Conservation (phyloP, 1,284 basidiomycete species). For the Hymenochaete sp. region DNA sequence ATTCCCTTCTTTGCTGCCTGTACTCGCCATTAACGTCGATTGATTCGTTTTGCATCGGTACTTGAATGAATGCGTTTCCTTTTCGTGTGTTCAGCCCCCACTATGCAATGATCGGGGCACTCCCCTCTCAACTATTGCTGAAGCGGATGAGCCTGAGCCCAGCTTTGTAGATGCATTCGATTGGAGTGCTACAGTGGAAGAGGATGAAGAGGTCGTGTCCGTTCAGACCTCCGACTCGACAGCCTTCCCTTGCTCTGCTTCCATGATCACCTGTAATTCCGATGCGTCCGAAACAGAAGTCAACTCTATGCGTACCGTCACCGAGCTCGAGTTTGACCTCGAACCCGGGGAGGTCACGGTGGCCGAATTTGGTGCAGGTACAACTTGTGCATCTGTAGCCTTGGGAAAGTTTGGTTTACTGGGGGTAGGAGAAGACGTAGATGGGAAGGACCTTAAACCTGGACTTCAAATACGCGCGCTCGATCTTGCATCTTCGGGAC, state of each 20-base stretch:
- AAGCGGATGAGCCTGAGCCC: slow-evolving; percentile 3
- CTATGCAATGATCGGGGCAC: slow-evolving; percentile 1
- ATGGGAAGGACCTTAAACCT: neutral
- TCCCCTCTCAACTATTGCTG: slow-evolving; percentile 6
- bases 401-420: neutral
- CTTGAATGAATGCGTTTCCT: neutral
- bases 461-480: neutral
- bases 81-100: neutral
- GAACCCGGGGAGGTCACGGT: neutral
- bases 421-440: neutral
- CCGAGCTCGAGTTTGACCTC: neutral
- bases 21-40: neutral
- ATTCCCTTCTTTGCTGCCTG: too few species aligned
- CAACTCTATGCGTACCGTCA: neutral
- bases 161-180: too few species aligned
- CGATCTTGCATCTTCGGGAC: neutral
- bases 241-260: too few species aligned
- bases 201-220: too few species aligned
- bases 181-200: too few species aligned
- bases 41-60: too few species aligned
- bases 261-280: too few species aligned
- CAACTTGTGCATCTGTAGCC: neutral
- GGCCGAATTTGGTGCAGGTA: neutral
- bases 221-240: neutral
- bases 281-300: too few species aligned